A percentile compares a stretch with the other conserved stretches of the same genome.
Conservation (phyloP, 2,329 filamentous ascomycete species). For the Myriosclerotinia scirpicola region DNA sequence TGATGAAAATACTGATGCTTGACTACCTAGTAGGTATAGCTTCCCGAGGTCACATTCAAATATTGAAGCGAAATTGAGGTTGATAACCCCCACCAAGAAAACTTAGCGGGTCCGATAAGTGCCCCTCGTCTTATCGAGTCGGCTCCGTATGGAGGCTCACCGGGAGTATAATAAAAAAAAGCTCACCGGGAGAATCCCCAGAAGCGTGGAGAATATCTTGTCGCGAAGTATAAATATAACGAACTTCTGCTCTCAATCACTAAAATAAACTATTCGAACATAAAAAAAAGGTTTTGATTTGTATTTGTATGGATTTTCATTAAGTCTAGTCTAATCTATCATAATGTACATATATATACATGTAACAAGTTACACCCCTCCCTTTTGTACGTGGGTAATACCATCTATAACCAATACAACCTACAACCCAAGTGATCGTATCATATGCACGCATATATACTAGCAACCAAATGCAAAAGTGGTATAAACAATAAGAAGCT, state of each 20-base stretch:
- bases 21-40: background rate
- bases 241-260: background rate
- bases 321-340: conserved; percentile 3
- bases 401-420: background rate
- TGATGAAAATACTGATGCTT: conserved; percentile 27
- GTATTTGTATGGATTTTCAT: background rate
- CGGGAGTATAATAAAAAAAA: background rate
- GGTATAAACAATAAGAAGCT: background rate
- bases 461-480: background rate
- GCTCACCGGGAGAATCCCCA: background rate
- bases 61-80: background rate
- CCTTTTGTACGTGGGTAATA: background rate
- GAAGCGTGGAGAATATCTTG: background rate
- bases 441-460: background rate
- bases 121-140: conserved; percentile 11
- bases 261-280: background rate
- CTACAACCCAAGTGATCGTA: background rate
- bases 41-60: background rate
- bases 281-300: background rate
- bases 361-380: background rate
- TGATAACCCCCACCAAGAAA: conserved; percentile 12
- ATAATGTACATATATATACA: background rate
- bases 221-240: too few relatives aligned
- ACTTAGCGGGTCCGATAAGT: conserved; percentile 16
- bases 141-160: background rate